Evolutionary conservation across 23 red algal genomes (phyloP), one percentile per base, ranked within the genome.

Genomic region (Chondrus crispus): DNA sequence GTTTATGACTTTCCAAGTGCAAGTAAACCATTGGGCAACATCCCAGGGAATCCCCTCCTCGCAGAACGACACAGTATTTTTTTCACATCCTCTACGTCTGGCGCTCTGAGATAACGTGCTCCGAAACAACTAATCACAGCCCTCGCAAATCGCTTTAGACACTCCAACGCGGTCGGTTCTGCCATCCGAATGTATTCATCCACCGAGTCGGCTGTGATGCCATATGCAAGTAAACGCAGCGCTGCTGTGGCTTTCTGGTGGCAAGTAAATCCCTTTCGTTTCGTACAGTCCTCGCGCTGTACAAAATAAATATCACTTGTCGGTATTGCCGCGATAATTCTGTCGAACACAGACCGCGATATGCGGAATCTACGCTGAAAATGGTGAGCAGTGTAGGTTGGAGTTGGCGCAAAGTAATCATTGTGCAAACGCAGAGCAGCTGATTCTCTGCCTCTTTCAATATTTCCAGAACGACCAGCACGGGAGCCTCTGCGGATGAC

Each of bases 221-320:
- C 83, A 46, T 71, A 70, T 38, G 83, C 83, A 18, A 87, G 50
- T 38, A 87, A 16, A 44, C 83, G 63, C 7, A 46, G 55, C n/a
- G 53, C 78, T 38, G 78, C 78, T 1, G 78, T 83, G 20, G 57
- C 57, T 38, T 62, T 83, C 52, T 62, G 78, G 78, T 58, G 29
- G 19, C 24, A 26, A n/a, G 53, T 33, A 22, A 39, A 26, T 20
- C 46, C 78, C 32, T 35, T 33, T 38, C 55, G 40, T 39, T 47
- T 2, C 52, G 78, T 83, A 8, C 46, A 53, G 24, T 83, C 78
- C 13, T 1, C 24, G 0, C 40, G 1, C 78, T 83, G 46, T 19
- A 62, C 52, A 52, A 83, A 83, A 38, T 83, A 83, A 19, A 24
- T 32, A 58, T 72, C 37, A 5, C 73, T 20, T 10, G 26, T 35